phyloP scores from a whole-genome alignment of 2,329 filamentous ascomycete species.

The Aspergillus phoenicis region DNA sequence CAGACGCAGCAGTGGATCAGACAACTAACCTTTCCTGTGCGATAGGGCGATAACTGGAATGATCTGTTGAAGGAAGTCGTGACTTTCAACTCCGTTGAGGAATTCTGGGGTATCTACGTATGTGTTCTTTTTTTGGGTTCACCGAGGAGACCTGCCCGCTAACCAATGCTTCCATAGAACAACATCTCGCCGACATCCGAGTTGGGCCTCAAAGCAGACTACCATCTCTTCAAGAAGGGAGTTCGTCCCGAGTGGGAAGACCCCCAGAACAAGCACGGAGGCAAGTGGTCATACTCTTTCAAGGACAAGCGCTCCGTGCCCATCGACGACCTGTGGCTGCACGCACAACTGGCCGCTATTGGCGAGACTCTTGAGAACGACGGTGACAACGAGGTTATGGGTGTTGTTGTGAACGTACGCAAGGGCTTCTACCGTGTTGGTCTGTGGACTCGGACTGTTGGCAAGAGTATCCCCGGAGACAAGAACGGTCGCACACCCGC shows the following conservation, averaged over 20 bases:
- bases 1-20: background rate
- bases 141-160: constrained; percentile 9
- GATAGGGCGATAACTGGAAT: constrained; percentile 95
- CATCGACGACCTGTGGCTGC: constrained; percentile 94
- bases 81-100: constrained; percentile 96
- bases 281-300: constrained; percentile 98
- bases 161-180: constrained; percentile 67
- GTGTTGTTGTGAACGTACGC: constrained; percentile 97
- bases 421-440: constrained; percentile 98
- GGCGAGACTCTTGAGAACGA: constrained; percentile 97
- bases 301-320: constrained; percentile 91
- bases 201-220: constrained; percentile 95
- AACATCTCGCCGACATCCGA: constrained; percentile 97
- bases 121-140: constrained; percentile 42
- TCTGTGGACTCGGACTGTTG: constrained; percentile 93
- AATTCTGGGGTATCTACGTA: constrained; percentile 99
- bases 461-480: constrained; percentile 76
- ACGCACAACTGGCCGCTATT: constrained; percentile 94
- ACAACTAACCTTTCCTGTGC: constrained; percentile 12
- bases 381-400: constrained; percentile 94
- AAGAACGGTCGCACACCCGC: constrained; percentile 73
- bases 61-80: constrained; percentile 98
- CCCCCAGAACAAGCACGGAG: constrained; percentile 96
- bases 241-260: constrained; percentile 99
- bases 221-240: constrained; percentile 98